Percentiles rank a stretch among this genome's conserved stretches.
Evolutionary conservation across 345 rosid genomes (phyloP).

Genomic region (Camelina laxa): DNA sequence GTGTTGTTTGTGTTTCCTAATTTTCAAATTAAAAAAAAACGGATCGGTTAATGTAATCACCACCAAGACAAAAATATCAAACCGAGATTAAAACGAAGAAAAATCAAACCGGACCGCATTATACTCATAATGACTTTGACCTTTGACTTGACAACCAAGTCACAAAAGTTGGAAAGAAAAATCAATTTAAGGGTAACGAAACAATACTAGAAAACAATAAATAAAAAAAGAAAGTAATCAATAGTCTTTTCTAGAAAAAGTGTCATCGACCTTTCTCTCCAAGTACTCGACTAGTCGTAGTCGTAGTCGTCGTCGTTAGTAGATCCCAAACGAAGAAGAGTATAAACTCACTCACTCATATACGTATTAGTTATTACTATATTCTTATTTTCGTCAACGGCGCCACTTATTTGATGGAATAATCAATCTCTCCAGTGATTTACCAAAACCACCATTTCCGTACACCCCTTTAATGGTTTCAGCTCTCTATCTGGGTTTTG

Average conservation of each 20-base stretch:
- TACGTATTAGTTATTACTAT: no score
- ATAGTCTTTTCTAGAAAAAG: conserved; percentile 3
- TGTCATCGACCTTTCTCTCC: neutral
- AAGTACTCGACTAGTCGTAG: neutral
- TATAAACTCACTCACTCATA: neutral
- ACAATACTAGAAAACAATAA: conserved; percentile 22
- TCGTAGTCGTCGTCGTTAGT: neutral
- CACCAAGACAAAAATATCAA: neutral
- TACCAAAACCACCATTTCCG: conserved; percentile 25
- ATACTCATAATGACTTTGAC: neutral
- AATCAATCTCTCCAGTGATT: conserved; percentile 1
- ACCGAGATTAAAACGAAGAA: neutral
- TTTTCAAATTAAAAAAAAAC: no score
- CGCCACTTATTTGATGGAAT: conserved; percentile 38
- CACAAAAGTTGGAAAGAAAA: conserved; percentile 4
- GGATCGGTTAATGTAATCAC: no score
- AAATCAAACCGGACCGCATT: neutral
- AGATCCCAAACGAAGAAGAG: neutral
- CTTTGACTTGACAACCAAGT: conserved; percentile 18
- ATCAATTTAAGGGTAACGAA: neutral
- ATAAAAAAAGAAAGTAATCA: neutral
- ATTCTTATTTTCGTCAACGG: neutral
- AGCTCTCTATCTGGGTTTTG: neutral
- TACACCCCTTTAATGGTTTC: neutral
- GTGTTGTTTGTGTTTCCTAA: neutral